These are phyloP conservation scores for Phylloporus sp. DNA, from an alignment of 768 basidiomycete genomes.

Conservation along the genomic window DNA sequence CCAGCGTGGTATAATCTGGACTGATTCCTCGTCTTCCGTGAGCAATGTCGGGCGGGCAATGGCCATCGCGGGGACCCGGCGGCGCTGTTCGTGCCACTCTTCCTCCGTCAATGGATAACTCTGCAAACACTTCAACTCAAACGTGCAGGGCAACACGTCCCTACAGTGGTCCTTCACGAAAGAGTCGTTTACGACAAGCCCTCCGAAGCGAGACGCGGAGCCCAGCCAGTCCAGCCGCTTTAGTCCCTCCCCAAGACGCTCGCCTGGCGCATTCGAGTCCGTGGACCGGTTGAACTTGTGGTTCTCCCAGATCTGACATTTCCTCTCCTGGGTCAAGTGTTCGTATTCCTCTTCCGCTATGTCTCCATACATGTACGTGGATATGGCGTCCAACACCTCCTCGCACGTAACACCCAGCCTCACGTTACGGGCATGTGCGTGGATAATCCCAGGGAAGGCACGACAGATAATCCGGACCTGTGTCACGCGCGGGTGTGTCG, in stretches of 20 bases:
- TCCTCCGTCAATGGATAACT: slow-evolving; percentile 46
- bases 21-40: no score
- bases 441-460: slow-evolving; percentile 54
- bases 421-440: slow-evolving; percentile 41
- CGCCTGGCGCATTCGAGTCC: slow-evolving; percentile 63
- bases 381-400: slow-evolving; percentile 57
- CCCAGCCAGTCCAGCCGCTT: slow-evolving; percentile 67
- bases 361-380: slow-evolving; percentile 46
- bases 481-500: slow-evolving; percentile 58
- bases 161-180: slow-evolving; percentile 43
- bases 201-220: slow-evolving; percentile 57
- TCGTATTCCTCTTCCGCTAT: slow-evolving; percentile 53
- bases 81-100: slow-evolving; percentile 48
- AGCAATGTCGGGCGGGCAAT: no score
- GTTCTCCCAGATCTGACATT: slow-evolving; percentile 44
- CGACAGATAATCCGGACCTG: slow-evolving; percentile 51
- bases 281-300: slow-evolving; percentile 68
- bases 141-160: slow-evolving; percentile 53
- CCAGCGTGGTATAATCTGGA: no score
- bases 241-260: slow-evolving; percentile 57
- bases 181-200: slow-evolving; percentile 45
- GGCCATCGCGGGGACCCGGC: no score
- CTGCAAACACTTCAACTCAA: slow-evolving; percentile 51
- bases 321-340: slow-evolving; percentile 30
- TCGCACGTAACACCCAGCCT: slow-evolving; percentile 63